Evolutionary conservation across 1,284 basidiomycete genomes (phyloP).

Genomic region (Trichosporon sp.): DNA sequence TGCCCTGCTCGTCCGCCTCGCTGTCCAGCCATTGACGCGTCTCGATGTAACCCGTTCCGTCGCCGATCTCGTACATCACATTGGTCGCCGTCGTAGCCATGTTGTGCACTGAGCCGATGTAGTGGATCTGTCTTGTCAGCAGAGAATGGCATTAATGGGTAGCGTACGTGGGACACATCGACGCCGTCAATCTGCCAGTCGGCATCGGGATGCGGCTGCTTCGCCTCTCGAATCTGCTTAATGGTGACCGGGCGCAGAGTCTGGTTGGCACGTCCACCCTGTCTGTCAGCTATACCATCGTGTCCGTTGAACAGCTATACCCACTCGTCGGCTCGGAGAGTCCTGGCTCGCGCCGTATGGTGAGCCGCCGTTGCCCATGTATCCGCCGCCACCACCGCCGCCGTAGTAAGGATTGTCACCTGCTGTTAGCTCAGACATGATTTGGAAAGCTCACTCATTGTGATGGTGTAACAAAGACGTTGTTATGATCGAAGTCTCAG

Average conservation of each 20-base stretch:
- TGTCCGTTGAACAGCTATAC: slow-evolving; percentile 5
- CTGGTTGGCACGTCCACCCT: slow-evolving; percentile 49
- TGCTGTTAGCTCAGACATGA: slow-evolving; percentile 6
- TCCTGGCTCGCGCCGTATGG: slow-evolving; percentile 38
- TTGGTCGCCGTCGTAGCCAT: slow-evolving; percentile 73
- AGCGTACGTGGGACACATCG: slow-evolving; percentile 56
- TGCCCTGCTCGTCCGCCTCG: slow-evolving; percentile 54
- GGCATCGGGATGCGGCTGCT: slow-evolving; percentile 77
- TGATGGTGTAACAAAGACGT: not conserved
- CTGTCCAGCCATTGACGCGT: slow-evolving; percentile 83
- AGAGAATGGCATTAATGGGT: no score
- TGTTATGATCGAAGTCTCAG: slow-evolving; percentile 2
- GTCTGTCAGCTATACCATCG: slow-evolving; percentile 30
- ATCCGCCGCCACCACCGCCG: slow-evolving; percentile 30
- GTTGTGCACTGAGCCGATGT: slow-evolving; percentile 76
- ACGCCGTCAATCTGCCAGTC: slow-evolving; percentile 77
- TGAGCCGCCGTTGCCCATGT: slow-evolving; percentile 32
- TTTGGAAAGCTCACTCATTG: slow-evolving; percentile 8
- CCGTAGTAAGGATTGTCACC: slow-evolving; percentile 45
- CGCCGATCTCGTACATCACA: slow-evolving; percentile 72
- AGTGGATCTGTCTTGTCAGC: slow-evolving; percentile 46
- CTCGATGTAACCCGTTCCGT: slow-evolving; percentile 83
- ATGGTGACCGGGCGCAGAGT: slow-evolving; percentile 81
- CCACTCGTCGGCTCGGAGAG: slow-evolving; percentile 32
- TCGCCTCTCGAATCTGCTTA: slow-evolving; percentile 68